Conservation (phyloP, 2,329 filamentous ascomycete species). For the Ascochyta fabae region DNA sequence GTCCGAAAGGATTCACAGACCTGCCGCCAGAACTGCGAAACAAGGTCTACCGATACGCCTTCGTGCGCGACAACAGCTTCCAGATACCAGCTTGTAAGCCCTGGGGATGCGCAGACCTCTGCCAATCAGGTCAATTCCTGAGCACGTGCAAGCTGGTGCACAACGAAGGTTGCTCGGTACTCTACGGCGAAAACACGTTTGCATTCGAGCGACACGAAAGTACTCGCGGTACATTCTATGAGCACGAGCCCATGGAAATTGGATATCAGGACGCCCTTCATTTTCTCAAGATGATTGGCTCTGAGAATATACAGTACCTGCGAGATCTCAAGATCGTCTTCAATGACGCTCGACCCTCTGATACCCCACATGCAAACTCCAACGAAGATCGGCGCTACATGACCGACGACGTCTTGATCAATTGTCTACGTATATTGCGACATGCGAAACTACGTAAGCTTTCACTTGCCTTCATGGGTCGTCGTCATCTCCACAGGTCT, state of each 20-base stretch:
- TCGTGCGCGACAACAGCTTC: conserved; percentile 46
- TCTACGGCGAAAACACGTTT: conserved; percentile 60
- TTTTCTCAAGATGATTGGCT: conserved; percentile 57
- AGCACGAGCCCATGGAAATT: conserved; percentile 52
- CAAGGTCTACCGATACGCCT: conserved; percentile 54
- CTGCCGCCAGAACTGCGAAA: conserved; percentile 55
- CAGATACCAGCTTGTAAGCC: conserved; percentile 38
- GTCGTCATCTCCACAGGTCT: conserved; percentile 38
- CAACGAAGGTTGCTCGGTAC: conserved; percentile 54
- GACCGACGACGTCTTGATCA: conserved; percentile 55
- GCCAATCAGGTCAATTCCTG: conserved; percentile 54
- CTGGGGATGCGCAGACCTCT: conserved; percentile 44
- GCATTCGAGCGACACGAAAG: conserved; percentile 49
- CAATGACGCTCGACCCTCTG: conserved; percentile 53
- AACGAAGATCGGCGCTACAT: conserved; percentile 57
- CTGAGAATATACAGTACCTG: conserved; percentile 55
- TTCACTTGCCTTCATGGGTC: conserved; percentile 52
- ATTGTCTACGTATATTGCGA: conserved; percentile 53
- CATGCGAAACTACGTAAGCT: conserved; percentile 53
- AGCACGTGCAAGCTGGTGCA: conserved; percentile 55
- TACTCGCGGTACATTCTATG: conserved; percentile 52
- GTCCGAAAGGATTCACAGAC: conserved; percentile 32
- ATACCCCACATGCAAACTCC: conserved; percentile 47
- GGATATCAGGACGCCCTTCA: conserved; percentile 55
- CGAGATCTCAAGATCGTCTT: conserved; percentile 54